A percentile compares a stretch with the other conserved stretches of the same genome.
Conservation (phyloP, 1,139 yeast species). For the Scheffersomyces titani region DNA sequence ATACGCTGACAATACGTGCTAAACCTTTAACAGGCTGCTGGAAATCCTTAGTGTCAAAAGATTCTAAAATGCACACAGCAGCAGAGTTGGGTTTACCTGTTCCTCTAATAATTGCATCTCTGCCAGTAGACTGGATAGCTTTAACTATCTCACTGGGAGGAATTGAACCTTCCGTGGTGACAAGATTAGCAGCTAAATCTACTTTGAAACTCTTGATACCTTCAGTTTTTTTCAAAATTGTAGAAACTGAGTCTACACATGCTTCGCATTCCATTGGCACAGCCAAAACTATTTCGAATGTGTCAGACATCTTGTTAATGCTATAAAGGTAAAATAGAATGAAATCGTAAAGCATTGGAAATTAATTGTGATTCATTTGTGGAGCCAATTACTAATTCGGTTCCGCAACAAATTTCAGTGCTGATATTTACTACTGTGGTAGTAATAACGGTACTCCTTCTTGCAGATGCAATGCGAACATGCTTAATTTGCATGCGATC, state of each 20-base stretch:
- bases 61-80: conserved; percentile 87
- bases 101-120: conserved; percentile 90
- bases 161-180: conserved; percentile 61
- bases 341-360: not conserved
- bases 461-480: not conserved
- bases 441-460: not conserved
- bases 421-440: not conserved
- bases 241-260: conserved; percentile 63
- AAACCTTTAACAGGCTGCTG: conserved; percentile 77
- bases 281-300: conserved; percentile 65
- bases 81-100: conserved; percentile 87
- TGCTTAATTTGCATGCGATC: not conserved
- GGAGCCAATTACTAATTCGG: not conserved
- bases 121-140: conserved; percentile 70
- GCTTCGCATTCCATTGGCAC: conserved; percentile 75
- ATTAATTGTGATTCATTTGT: not conserved
- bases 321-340: no score
- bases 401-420: not conserved
- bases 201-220: conserved; percentile 53
- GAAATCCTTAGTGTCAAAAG: conserved; percentile 52
- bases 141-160: conserved; percentile 72
- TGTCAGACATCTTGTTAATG: conserved; percentile 14
- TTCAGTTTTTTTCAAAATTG: conserved; percentile 48
- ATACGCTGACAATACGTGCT: conserved; percentile 80
- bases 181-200: conserved; percentile 57